Evolutionary conservation across 1,139 yeast genomes (phyloP), one percentile per base, ranked within the genome.

Genomic region (Candida dubliniensis): DNA sequence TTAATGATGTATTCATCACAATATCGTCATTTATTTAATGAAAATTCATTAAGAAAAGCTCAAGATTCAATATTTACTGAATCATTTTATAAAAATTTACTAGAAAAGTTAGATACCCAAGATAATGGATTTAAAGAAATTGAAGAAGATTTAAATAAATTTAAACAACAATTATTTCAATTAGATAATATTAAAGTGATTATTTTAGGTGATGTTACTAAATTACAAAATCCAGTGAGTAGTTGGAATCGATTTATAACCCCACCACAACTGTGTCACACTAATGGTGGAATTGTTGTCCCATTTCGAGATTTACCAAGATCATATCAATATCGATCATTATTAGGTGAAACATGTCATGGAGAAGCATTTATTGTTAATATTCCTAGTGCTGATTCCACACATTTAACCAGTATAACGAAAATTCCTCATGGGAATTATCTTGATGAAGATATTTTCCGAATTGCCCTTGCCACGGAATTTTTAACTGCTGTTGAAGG

Each of bases 401-500:
- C 95, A n/a, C 88, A 81, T 58, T 69, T 90, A 61, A 71, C 77
- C 27, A 62, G 87, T 0, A 66, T 82, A 8, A 76, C 95, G 0
- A 69, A 71, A 10, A 80, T 87, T 11, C 89, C 95, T 1, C 69
- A 78, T 9, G 81, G 23, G 3, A 18, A 82, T 50, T 88, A 84
- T 57, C 63, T 74, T 26, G 76, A 85, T 45, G 76, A 77, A 12
- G 97, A 91, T 55, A 71, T 83, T 34, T 82, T 87, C 43, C 83
- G 84, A 25, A 75, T 93, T 38, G 77, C 84, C 0, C 74, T 93
- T 15, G 89, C 93, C 7, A 76, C 86, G 9, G 91, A 87, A 47
- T 87, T 84, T 57, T 71, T 95, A 48, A 85, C 84, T 53, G 87
- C 91, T 26, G 89, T 89, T 23, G 99, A 95, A 64, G 99, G 99